Conservation (phyloP, 2,329 filamentous ascomycete genomes). For the Fusarium sp. region DNA sequence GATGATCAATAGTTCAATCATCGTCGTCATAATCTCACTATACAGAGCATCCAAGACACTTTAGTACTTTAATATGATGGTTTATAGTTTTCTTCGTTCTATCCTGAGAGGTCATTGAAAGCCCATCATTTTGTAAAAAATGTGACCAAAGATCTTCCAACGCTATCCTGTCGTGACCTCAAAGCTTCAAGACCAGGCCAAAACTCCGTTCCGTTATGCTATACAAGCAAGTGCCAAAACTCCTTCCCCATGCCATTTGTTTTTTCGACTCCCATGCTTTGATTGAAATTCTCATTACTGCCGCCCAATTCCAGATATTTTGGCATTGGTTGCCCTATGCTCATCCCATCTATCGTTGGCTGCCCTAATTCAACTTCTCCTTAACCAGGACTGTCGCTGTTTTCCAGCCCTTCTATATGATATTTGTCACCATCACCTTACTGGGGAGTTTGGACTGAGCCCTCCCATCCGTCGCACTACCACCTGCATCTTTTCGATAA, state of each 20-base stretch:
- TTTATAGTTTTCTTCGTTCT: neutral
- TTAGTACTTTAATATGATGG: neutral
- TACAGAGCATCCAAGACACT: neutral
- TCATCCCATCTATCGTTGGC: neutral
- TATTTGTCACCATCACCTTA: constrained; percentile 41
- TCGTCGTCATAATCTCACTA: neutral
- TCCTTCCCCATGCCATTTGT: constrained; percentile 29
- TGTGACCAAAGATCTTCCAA: constrained; percentile 3
- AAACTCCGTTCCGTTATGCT: constrained; percentile 11
- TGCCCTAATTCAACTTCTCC: neutral
- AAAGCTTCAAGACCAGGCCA: constrained; percentile 3
- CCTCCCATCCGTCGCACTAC: constrained; percentile 56
- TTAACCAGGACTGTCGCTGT: constrained; percentile 31
- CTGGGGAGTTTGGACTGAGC: constrained; percentile 48
- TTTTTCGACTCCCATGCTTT: neutral
- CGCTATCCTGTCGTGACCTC: constrained; percentile 16
- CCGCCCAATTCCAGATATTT: constrained; percentile 2
- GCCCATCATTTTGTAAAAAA: neutral
- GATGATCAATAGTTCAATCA: neutral
- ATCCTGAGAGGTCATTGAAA: neutral
- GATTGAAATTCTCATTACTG: neutral
- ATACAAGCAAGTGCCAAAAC: constrained; percentile 27
- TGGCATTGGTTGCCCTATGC: neutral
- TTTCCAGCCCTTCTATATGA: constrained; percentile 25
- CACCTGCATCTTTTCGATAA: constrained; percentile 69